These are phyloP conservation scores for Aspergillus novofumigatus DNA, from an alignment of 2,329 filamentous ascomycete genomes.

Conservation along the genomic window DNA sequence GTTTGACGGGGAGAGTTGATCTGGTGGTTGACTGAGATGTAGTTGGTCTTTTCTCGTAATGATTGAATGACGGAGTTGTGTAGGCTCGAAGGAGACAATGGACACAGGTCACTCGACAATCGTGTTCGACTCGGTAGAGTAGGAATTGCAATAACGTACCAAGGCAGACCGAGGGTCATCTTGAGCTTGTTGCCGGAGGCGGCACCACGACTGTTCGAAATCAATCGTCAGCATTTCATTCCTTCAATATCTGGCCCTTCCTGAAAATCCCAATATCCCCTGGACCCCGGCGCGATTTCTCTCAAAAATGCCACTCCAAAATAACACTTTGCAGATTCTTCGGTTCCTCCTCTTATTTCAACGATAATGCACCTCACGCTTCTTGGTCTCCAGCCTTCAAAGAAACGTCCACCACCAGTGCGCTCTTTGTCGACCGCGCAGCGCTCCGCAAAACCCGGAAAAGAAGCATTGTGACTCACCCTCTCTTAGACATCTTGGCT, in stretches of 20 bases:
- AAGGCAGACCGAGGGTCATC: slow-evolving; percentile 99
- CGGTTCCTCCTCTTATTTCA: background rate
- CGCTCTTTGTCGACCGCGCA: slow-evolving; percentile 1
- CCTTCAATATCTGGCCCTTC: slow-evolving; percentile 4
- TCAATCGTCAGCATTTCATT: slow-evolving; percentile 19
- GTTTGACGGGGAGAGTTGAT: slow-evolving; percentile 4
- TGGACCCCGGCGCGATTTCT: slow-evolving; percentile 5
- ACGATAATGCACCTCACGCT: background rate
- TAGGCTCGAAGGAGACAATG: slow-evolving; percentile 13
- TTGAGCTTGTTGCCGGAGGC: slow-evolving; percentile 99
- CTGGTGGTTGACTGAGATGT: slow-evolving; percentile 1
- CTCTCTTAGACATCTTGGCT: slow-evolving; percentile 50
- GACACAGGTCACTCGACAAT: slow-evolving; percentile 2
- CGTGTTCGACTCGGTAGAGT: slow-evolving; percentile 8
- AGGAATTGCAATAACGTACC: slow-evolving; percentile 63
- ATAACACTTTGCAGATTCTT: background rate
- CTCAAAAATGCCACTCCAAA: background rate
- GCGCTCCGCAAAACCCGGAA: slow-evolving; percentile 10
- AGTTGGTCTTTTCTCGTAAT: background rate
- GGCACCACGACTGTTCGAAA: slow-evolving; percentile 62
- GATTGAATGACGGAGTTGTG: slow-evolving; percentile 1
- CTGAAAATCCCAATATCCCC: background rate
- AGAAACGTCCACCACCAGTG: background rate
- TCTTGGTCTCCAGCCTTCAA: background rate
- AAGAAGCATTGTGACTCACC: slow-evolving; percentile 37